A percentile compares a stretch with the other conserved stretches of the same genome.
Evolutionary conservation across 2,329 filamentous ascomycete genomes (phyloP).

Genomic region (Remersonia thermophila): DNA sequence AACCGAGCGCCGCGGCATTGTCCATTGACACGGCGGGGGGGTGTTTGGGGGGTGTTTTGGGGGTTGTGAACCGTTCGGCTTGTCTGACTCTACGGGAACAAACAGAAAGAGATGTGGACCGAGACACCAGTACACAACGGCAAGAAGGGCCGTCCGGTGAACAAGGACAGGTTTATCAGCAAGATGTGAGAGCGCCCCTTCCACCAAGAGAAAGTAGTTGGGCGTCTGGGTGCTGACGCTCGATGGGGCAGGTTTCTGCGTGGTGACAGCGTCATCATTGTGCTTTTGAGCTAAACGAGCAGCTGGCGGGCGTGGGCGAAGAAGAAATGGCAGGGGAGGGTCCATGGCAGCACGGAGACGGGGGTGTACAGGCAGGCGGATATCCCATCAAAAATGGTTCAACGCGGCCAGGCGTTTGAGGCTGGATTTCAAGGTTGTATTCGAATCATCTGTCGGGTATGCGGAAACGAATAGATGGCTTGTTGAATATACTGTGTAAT

Average conservation of each 20-base stretch:
- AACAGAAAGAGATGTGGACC: slow-evolving; percentile 91
- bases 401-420: neutral
- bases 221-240: too few relatives aligned
- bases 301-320: too few relatives aligned
- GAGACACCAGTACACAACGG: slow-evolving; percentile 79
- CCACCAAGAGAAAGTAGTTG: neutral
- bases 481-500: too few relatives aligned
- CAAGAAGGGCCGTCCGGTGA: slow-evolving; percentile 80
- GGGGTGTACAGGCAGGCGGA: too few relatives aligned
- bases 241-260: slow-evolving; percentile 19
- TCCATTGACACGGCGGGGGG: neutral
- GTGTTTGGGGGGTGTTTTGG: too few relatives aligned
- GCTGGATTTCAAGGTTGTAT: slow-evolving; percentile 3
- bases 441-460: slow-evolving; percentile 2
- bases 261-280: slow-evolving; percentile 18
- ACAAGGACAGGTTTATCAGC: slow-evolving; percentile 63
- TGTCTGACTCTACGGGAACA: too few relatives aligned
- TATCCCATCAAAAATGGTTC: too few relatives aligned
- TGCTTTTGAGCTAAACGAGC: slow-evolving; percentile 15
- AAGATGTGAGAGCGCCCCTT: slow-evolving; percentile 14
- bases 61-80: too few relatives aligned
- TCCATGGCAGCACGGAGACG: neutral
- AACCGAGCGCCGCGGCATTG: too few relatives aligned
- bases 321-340: too few relatives aligned
- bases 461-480: too few relatives aligned